Conservation (phyloP, 2,329 filamentous ascomycete species). For the Trichophyton verrucosum region DNA sequence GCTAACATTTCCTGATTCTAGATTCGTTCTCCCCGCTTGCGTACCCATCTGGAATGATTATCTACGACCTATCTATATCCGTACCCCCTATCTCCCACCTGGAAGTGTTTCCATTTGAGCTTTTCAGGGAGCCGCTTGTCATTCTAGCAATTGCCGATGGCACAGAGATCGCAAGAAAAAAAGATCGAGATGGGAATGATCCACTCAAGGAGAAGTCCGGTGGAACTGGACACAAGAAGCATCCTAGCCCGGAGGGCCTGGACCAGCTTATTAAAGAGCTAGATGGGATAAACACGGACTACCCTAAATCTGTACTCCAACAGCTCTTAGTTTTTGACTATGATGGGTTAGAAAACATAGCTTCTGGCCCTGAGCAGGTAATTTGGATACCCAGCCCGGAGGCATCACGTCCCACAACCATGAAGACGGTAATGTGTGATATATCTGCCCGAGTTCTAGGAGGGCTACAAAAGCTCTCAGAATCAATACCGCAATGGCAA, state of each 20-base stretch:
- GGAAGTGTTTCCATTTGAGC: slow-evolving; percentile 74
- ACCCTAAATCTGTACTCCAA: slow-evolving; percentile 64
- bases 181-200: slow-evolving; percentile 1
- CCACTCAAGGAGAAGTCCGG: neutral
- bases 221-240: slow-evolving; percentile 16
- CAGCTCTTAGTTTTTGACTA: slow-evolving; percentile 73
- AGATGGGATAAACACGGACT: slow-evolving; percentile 57
- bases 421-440: slow-evolving; percentile 70
- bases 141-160: slow-evolving; percentile 80
- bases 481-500: slow-evolving; percentile 58
- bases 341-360: slow-evolving; percentile 42
- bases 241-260: slow-evolving; percentile 28
- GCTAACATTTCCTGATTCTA: slow-evolving; percentile 27
- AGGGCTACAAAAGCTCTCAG: slow-evolving; percentile 63
- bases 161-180: slow-evolving; percentile 43
- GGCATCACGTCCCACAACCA: slow-evolving; percentile 61
- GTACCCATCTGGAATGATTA: slow-evolving; percentile 71
- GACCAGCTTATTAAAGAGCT: slow-evolving; percentile 47
- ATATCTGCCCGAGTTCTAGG: slow-evolving; percentile 61
- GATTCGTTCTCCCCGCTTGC: slow-evolving; percentile 89
- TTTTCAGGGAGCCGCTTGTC: slow-evolving; percentile 72
- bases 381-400: slow-evolving; percentile 56
- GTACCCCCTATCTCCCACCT: slow-evolving; percentile 67
- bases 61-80: slow-evolving; percentile 78
- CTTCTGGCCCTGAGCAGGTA: slow-evolving; percentile 50